Evolutionary conservation across 352 stramenopile species (phyloP).

Genomic region (Thalassiosira mediterranea): DNA sequence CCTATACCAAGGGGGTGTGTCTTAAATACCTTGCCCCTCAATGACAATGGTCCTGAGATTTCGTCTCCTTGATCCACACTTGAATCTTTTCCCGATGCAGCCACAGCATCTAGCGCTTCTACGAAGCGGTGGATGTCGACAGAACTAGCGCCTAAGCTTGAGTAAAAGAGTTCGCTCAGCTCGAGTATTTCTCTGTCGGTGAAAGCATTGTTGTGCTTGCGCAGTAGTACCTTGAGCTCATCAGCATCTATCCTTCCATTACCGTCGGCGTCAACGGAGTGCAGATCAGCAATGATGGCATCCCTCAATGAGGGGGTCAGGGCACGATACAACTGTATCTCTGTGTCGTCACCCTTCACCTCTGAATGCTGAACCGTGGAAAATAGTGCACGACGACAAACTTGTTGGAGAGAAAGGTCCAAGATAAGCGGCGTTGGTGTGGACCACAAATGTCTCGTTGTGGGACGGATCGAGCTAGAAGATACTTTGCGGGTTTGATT

Average conservation of each 20-base stretch:
- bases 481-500: too few relatives aligned
- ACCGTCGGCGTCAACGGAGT: conserved; percentile 28
- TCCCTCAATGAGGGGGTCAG: conserved; percentile 23
- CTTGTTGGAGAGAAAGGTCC: too few relatives aligned
- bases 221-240: conserved; percentile 68
- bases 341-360: not conserved
- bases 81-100: not conserved
- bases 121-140: conserved; percentile 69
- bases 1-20: conserved; percentile 70
- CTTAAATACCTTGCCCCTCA: conserved; percentile 31
- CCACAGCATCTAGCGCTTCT: conserved; percentile 60
- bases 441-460: too few relatives aligned
- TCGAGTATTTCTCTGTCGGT: conserved; percentile 75
- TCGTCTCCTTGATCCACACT: conserved; percentile 5
- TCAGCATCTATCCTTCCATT: conserved; percentile 63
- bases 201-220: conserved; percentile 63
- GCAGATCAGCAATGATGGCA: conserved; percentile 34
- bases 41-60: not conserved
- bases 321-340: not conserved
- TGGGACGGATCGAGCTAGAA: too few relatives aligned
- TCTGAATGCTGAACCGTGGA: not conserved
- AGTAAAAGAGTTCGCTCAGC: conserved; percentile 77
- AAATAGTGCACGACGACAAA: too few relatives aligned
- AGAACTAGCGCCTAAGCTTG: conserved; percentile 48
- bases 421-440: too few relatives aligned